Evolutionary conservation across 768 basidiomycete species (phyloP).

Genomic region (Termitomyces sp.): DNA sequence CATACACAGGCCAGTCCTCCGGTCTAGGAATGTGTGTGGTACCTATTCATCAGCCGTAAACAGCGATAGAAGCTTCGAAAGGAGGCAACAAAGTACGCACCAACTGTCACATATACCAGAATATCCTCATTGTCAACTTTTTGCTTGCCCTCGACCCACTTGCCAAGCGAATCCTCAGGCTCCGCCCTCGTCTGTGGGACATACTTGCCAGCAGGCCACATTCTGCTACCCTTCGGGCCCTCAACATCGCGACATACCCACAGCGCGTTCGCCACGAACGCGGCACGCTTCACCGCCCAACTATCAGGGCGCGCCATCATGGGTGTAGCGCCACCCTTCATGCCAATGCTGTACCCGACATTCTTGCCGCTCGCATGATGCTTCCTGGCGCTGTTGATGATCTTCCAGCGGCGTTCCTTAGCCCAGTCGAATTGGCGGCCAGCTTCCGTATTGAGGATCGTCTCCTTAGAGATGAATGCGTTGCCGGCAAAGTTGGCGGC

Average conservation of each 20-base stretch:
- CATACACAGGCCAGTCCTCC: slow-evolving; percentile 85
- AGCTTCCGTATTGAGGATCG: slow-evolving; percentile 56
- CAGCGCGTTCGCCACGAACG: slow-evolving; percentile 68
- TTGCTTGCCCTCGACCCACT: slow-evolving; percentile 67
- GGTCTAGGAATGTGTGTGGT: slow-evolving; percentile 82
- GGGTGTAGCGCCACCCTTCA: slow-evolving; percentile 65
- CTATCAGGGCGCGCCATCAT: slow-evolving; percentile 66
- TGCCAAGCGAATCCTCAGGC: slow-evolving; percentile 70
- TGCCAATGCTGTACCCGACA: slow-evolving; percentile 69
- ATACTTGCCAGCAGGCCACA: slow-evolving; percentile 86
- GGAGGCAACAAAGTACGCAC: slow-evolving; percentile 28
- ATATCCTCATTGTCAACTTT: slow-evolving; percentile 77
- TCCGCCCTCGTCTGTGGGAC: slow-evolving; percentile 77
- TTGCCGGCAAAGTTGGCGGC: slow-evolving; percentile 84
- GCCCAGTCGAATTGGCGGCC: slow-evolving; percentile 64
- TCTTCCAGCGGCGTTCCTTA: slow-evolving; percentile 79
- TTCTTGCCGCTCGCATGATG: slow-evolving; percentile 74
- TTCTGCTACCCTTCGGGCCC: slow-evolving; percentile 52
- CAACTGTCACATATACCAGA: slow-evolving; percentile 73
- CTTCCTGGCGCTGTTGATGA: slow-evolving; percentile 65
- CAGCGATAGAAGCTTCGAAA: neutral
- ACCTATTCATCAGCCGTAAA: slow-evolving; percentile 36
- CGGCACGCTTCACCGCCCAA: slow-evolving; percentile 71
- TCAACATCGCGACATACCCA: slow-evolving; percentile 87
- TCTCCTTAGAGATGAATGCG: slow-evolving; percentile 70